These are phyloP conservation scores for Fomes fomentarius DNA, from an alignment of 1,284 basidiomycete genomes.

Conservation along the genomic window DNA sequence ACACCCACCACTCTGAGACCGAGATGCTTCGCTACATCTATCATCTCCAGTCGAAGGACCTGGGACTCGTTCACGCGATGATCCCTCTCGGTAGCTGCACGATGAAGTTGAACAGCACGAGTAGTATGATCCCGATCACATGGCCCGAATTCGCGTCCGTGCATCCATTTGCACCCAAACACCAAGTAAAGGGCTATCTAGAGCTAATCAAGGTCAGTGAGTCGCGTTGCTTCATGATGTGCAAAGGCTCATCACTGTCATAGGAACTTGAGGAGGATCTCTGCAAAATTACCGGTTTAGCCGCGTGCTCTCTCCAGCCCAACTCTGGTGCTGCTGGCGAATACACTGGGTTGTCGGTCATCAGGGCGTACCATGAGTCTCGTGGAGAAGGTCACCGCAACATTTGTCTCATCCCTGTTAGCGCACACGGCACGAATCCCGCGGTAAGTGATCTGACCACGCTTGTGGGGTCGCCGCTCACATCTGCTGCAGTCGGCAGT, in stretches of 20 bases:
- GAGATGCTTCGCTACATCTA: conserved; percentile 98
- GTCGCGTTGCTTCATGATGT: not conserved
- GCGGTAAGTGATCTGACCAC: conserved; percentile 55
- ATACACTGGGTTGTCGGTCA: conserved; percentile 92
- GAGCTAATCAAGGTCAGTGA: conserved; percentile 74
- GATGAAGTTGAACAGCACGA: conserved; percentile 97
- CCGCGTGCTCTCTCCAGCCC: conserved; percentile 93
- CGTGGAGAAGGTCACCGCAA: conserved; percentile 86
- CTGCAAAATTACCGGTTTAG: conserved; percentile 94
- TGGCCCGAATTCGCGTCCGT: conserved; percentile 90
- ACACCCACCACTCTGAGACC: conserved; percentile 95
- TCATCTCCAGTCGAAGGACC: conserved; percentile 92
- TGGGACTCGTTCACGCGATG: conserved; percentile 95
- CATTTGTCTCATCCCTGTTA: conserved; percentile 93
- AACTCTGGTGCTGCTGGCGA: conserved; percentile 98
- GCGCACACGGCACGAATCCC: conserved; percentile 96
- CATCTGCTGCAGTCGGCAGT: conserved; percentile 75
- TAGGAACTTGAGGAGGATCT: conserved; percentile 91
- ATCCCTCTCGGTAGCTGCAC: conserved; percentile 96
- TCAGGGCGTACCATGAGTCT: conserved; percentile 92
- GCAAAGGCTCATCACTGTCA: conserved; percentile 1
- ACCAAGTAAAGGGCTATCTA: conserved; percentile 91
- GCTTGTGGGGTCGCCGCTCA: not conserved
- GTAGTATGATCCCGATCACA: conserved; percentile 95
- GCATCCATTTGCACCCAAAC: conserved; percentile 91